Evolutionary conservation across 768 basidiomycete species (phyloP).

Genomic region (Naematelia aurantialba): DNA sequence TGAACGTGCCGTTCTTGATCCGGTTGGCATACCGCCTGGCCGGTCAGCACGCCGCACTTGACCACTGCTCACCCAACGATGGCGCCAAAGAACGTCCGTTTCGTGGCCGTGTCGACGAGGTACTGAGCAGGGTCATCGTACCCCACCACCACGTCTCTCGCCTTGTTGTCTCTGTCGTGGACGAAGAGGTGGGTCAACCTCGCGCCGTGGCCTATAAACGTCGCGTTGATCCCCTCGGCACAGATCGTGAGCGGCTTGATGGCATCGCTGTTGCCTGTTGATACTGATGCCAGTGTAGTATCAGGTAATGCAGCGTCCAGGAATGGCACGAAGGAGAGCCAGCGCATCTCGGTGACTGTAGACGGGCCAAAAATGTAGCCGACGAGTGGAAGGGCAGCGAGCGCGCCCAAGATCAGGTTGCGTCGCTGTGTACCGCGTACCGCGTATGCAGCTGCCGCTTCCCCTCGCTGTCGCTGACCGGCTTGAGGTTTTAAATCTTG

Average conservation of each 20-base stretch:
- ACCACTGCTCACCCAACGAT: conserved; percentile 29
- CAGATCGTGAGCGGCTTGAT: conserved; percentile 27
- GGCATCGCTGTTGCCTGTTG: conserved; percentile 1
- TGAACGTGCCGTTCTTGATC: conserved; percentile 30
- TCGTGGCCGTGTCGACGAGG: conserved; percentile 18
- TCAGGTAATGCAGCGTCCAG: background rate
- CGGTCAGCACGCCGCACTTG: conserved; percentile 31
- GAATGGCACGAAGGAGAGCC: background rate
- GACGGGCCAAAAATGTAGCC: background rate
- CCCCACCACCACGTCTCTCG: conserved; percentile 59
- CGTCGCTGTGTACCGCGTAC: background rate
- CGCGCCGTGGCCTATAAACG: conserved; percentile 60
- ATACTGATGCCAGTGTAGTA: background rate
- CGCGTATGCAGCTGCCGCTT: too few species aligned
- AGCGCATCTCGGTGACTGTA: background rate
- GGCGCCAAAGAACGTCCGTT: conserved; percentile 24
- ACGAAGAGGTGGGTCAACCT: conserved; percentile 61
- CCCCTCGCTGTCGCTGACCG: too few species aligned
- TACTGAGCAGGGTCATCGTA: conserved; percentile 58
- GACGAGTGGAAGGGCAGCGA: background rate
- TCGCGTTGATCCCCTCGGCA: conserved; percentile 54
- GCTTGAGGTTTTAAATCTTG: too few species aligned
- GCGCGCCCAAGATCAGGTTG: background rate
- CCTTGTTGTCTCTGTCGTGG: conserved; percentile 56
- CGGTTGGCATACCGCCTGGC: conserved; percentile 54